Conservation (phyloP, 2,329 filamentous ascomycete genomes). For the Penicillium sp. region DNA sequence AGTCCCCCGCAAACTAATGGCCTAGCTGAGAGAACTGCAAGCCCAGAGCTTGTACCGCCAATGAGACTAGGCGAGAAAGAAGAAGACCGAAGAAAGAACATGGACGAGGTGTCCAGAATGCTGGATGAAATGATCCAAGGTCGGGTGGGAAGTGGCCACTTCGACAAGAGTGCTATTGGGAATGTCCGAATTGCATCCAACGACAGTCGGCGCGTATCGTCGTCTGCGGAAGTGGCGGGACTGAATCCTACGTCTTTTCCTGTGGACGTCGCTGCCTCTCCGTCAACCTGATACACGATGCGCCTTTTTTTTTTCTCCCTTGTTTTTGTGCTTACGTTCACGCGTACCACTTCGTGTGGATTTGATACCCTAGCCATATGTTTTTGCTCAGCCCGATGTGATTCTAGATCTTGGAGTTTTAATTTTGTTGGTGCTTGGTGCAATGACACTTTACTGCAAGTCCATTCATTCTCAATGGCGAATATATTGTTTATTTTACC, state of each 20-base stretch:
- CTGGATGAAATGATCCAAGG: constrained; percentile 96
- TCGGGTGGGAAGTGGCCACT: constrained; percentile 71
- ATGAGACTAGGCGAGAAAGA: constrained; percentile 34
- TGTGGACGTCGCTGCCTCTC: constrained; percentile 13
- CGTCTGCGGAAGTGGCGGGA: constrained; percentile 24
- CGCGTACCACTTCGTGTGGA: constrained; percentile 18
- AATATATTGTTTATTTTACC: background rate
- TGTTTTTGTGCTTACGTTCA: constrained; percentile 12
- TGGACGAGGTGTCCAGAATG: constrained; percentile 90
- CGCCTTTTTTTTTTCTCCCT: constrained; percentile 21
- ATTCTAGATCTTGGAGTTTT: constrained; percentile 6
- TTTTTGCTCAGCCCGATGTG: constrained; percentile 13
- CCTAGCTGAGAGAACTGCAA: constrained; percentile 23
- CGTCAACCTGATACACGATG: constrained; percentile 9
- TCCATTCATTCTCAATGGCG: background rate
- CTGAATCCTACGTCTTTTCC: constrained; percentile 28
- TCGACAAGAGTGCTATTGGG: constrained; percentile 65
- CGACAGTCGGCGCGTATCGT: constrained; percentile 37
- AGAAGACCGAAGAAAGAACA: constrained; percentile 58
- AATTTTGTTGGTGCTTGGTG: background rate
- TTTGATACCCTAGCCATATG: constrained; percentile 24
- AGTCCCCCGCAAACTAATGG: constrained; percentile 10
- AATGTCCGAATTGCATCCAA: constrained; percentile 59
- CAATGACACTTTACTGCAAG: background rate
- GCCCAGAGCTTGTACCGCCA: constrained; percentile 33